Evolutionary conservation across 805 yeast species (phyloP), one percentile per base, ranked within the genome.

Genomic region (Metschnikowia cerradonensis): DNA sequence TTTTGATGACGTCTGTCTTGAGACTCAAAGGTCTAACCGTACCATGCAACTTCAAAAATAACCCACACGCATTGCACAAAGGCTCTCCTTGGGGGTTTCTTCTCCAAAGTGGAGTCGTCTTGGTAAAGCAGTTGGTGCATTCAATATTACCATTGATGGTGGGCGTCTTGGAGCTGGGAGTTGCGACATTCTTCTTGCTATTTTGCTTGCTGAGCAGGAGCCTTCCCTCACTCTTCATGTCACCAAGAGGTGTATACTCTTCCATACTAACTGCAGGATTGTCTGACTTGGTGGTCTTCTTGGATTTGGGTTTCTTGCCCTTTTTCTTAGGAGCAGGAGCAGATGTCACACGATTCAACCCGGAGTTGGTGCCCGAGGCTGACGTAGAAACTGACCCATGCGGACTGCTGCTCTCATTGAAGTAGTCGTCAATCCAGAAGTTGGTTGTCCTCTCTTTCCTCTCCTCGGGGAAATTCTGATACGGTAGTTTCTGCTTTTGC

Each of bases 31-130:
- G 99, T 51, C 98, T 76, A 54, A 89, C 95, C 3, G 90, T 92
- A n/a, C 97, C 98, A 62, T 92, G 98, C 22, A 92, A 73, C 67
- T 92, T 92, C 46, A 57, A 52, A n/a, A 57, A 58, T 26, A 58
- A 50, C 6, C 61, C 61, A 47, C 61, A 58, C 19, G 99, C 98
- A 67, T 92, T 92, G 71, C 98, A 92, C 52, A 92, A 72, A 0
- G 97, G 95, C 61, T 88, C 86, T 1, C 97, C 97, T 52, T 88
- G 88, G 0, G 96, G 90, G 60, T 90, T 89, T 45, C 97, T 77
- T 59, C 99, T 76, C 99, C 99, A 92, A 15, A 92, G 68, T 1
- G 99, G 99, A 0, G 99, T 92, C 15, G 95, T 90, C 55, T 79
- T 82, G 0, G 99, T 92, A 61, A 86, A 84, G 68, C 99, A 92